Base-by-base conservation (phyloP, 768 basidiomycete species). In the Pisolithus tinctorius region DNA sequence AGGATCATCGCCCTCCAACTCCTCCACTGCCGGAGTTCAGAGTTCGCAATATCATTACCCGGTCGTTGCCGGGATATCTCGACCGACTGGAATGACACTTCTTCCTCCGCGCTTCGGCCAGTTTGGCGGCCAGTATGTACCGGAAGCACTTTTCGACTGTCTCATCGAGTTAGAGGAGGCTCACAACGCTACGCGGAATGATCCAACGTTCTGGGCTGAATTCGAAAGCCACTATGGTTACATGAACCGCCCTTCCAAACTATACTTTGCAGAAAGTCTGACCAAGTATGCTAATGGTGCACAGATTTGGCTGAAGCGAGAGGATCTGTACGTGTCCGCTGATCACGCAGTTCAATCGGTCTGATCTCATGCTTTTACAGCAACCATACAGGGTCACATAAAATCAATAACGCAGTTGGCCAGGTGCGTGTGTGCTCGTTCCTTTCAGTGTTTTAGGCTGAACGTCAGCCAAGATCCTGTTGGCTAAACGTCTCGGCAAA, bases 71-170 rank as follows among this genome's bases (percentile, higher is more conserved):
- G 58, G 54, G 16, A 36, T 42, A 25, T 16, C 49, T n/a, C 17
- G 54, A 23, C 63, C 68, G 11, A 61, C 72, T 0, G 72, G 74
- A 44, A 58, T 66, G 20, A 71, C 64, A 45, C 71, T 75, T 14
- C 74, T 98, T 0, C 91, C 93, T 1, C 74, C 83, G 1, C 79
- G 93, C 44, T 98, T 98, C 60, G 96, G 96, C 36, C 76, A 93
- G 55, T 99, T 94, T 63, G 96, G 95, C 31, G 96, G 96, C 4
- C 93, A 96, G 60, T 99, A 93, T 71, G 94, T 97, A 5, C 93
- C 96, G 1, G 96, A 98, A 69, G 84, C 93, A 14, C 74, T 98
- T n/a, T 86, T 94, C 59, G 95, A 94, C 63, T 92, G 89, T 59
- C 74, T 98, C 40, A 73, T 80, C 16, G 93, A 99, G 71, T 76